These are phyloP conservation scores for Asclepias syriaca DNA, from an alignment of 257 asterid genomes.

Conservation along the genomic window DNA sequence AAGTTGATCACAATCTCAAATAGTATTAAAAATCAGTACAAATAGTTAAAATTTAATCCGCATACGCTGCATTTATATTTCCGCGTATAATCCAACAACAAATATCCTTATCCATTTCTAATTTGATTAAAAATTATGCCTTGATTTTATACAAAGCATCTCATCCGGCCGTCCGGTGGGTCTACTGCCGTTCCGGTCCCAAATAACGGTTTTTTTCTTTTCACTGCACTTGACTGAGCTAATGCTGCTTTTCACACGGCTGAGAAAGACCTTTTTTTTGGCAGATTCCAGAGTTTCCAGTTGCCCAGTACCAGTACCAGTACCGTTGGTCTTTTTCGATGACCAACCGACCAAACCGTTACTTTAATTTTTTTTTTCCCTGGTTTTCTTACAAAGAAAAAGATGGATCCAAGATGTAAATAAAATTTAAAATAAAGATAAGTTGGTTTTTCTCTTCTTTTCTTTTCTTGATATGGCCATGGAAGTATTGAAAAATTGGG, in stretches of 20 bases:
- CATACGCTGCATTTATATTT: not conserved
- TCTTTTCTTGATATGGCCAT: not conserved
- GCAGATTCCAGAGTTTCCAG: not conserved
- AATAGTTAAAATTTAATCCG: too few species aligned
- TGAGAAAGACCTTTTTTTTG: slow-evolving; percentile 2
- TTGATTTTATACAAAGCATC: too few species aligned
- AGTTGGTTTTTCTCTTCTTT: too few species aligned
- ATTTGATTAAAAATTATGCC: too few species aligned
- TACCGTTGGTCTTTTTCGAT: not conserved
- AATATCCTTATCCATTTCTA: too few species aligned
- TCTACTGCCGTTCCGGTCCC: not conserved
- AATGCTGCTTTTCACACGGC: not conserved
- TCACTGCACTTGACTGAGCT: not conserved
- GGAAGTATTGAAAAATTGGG: not conserved
- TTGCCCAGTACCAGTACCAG: not conserved
- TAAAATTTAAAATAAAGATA: too few species aligned
- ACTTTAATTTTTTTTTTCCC: not conserved
- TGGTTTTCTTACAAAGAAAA: not conserved
- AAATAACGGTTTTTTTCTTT: not conserved
- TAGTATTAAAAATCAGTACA: not conserved
- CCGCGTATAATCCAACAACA: not conserved
- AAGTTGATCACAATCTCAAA: not conserved
- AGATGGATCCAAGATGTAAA: too few species aligned
- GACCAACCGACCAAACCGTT: slow-evolving; percentile 8
- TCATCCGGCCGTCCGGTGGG: not conserved